Percentiles rank a stretch among this genome's conserved stretches.
These are phyloP conservation scores for Smallanthus sonchifolius DNA, from an alignment of 129 eudicot species.

Conservation along the genomic window DNA sequence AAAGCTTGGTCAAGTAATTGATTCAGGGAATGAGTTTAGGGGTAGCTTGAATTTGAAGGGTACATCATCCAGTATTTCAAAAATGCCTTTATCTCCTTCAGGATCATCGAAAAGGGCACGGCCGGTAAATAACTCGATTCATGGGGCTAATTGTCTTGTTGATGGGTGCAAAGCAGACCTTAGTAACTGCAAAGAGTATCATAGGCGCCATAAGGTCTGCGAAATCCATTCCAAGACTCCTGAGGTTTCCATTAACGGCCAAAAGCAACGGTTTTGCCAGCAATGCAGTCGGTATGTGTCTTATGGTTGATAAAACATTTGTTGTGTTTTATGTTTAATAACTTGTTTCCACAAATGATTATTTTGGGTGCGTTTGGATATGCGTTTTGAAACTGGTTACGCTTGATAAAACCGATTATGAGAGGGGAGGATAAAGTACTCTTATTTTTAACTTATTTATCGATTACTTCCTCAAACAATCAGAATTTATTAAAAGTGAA, in stretches of 20 bases:
- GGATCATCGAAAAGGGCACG: slow-evolving; percentile 59
- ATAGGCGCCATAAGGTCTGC: slow-evolving; percentile 67
- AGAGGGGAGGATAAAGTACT: too few relatives aligned
- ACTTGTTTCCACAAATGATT: neutral
- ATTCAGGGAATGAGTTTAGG: slow-evolving; percentile 29
- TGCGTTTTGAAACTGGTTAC: neutral
- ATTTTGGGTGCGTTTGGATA: neutral
- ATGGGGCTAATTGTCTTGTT: slow-evolving; percentile 42
- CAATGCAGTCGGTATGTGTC: slow-evolving; percentile 61
- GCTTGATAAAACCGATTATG: neutral
- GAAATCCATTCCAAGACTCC: slow-evolving; percentile 66
- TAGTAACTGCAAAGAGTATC: slow-evolving; percentile 58
- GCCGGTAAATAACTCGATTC: slow-evolving; percentile 21
- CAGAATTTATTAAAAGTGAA: neutral
- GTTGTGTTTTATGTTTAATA: slow-evolving; percentile 6
- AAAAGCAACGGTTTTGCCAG: slow-evolving; percentile 70
- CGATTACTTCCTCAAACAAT: neutral
- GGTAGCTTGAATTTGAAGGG: slow-evolving; percentile 20
- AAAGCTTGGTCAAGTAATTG: slow-evolving; percentile 52
- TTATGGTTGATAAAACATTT: neutral
- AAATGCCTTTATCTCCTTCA: slow-evolving; percentile 41
- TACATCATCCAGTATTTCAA: slow-evolving; percentile 17
- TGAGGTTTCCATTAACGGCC: slow-evolving; percentile 50
- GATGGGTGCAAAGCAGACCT: slow-evolving; percentile 68
- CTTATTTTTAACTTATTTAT: neutral